Evolutionary conservation across 2,329 filamentous ascomycete genomes (phyloP), one percentile per base, ranked within the genome.

Genomic region (Hawksworthiomyces lignivorus): DNA sequence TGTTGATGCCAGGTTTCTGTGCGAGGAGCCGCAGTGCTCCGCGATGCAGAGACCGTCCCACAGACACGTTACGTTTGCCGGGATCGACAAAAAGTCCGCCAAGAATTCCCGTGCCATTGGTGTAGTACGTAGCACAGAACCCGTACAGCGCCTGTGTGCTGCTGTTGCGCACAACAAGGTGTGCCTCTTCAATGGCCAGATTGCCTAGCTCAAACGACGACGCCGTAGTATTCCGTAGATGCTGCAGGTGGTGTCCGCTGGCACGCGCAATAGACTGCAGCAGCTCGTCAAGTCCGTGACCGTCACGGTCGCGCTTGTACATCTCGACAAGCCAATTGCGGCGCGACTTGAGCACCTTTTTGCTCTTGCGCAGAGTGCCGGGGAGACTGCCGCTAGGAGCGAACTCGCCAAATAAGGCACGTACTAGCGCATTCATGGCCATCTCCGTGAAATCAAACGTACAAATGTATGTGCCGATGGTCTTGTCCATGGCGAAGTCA

Each of bases 381-480:
- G 78, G 78, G 41, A 82, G 66, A 1, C 73, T 78, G 1, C 77
- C 78, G 22, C 68, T 67, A 0, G 78, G 75, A 9, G 65, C 62
- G 41, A 74, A 71, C 47, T 94, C 86, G 9, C 89, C 89, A 52
- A 90, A 90, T 0, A 96, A 65, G 1, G 87, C 84, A 45, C 87
- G 81, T 15, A 94, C 87, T 5, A 95, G 67, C 1, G 88, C 86
- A 47, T 84, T 81, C 65, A 96, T 77, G 15, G 90, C 88, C 7
- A 85, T 90, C 54, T 96, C 90, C 1, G 90, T 96, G 55, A 95
- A 96, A 63, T 96, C 89, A 60, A 94, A 96, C 0, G 89, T 95
- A 67, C 90, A 96, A 30, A 97, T 75, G 54, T 96, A 96, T 1
- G 89, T 95, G 6, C 86, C 85, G 30, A 97, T 90, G 1, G 80